Conservation (phyloP, 257 asterid species). For the Apocynum venetum region DNA sequence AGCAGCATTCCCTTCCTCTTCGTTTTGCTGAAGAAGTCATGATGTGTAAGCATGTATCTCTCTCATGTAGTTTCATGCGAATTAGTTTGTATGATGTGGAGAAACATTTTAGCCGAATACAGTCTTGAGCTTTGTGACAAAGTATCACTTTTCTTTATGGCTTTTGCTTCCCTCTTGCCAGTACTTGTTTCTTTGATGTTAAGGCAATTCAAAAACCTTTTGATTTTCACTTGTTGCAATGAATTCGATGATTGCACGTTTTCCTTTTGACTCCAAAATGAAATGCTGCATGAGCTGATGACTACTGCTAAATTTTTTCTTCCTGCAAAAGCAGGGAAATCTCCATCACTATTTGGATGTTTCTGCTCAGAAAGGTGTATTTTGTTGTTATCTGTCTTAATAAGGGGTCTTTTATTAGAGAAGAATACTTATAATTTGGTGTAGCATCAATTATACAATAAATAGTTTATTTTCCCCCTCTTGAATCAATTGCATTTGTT, state of each 20-base stretch:
- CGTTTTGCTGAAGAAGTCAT: not conserved
- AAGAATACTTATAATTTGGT: no score
- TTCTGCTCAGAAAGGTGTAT: not conserved
- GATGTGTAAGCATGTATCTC: not conserved
- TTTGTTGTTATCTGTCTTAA: not conserved
- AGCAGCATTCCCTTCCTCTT: not conserved
- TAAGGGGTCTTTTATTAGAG: no score
- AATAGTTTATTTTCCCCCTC: no score
- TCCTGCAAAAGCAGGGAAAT: not conserved
- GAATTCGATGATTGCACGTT: not conserved
- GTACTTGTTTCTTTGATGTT: not conserved
- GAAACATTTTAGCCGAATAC: not conserved
- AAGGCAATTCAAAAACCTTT: not conserved
- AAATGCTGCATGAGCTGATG: not conserved
- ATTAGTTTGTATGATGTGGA: no score
- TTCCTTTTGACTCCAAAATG: not conserved
- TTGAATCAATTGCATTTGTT: no score
- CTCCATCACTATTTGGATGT: not conserved
- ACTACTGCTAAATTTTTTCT: not conserved
- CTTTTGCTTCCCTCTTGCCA: not conserved
- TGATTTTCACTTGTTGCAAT: not conserved
- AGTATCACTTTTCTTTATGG: not conserved
- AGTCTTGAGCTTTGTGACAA: not conserved
- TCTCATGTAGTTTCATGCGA: not conserved
- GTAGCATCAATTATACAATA: not conserved